These are phyloP conservation scores for Aspergillus tamarii DNA, from an alignment of 2,329 filamentous ascomycete species.

Conservation along the genomic window DNA sequence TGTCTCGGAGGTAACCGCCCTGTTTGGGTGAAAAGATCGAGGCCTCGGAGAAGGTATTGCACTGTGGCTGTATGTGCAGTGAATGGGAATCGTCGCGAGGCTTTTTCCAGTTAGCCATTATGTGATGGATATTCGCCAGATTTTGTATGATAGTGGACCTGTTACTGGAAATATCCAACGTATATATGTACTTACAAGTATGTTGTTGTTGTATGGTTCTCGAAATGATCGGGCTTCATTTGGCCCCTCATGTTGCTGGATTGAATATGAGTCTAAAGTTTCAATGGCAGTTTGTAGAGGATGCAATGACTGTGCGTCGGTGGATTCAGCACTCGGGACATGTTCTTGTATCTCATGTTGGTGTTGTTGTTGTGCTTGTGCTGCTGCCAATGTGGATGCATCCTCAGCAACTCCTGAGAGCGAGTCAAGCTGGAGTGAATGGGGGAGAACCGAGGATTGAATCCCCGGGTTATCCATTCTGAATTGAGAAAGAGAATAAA, in stretches of 20 bases:
- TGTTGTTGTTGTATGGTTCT: constrained; percentile 19
- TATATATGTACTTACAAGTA: constrained; percentile 14
- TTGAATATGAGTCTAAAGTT: constrained; percentile 23
- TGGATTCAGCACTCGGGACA: constrained; percentile 20
- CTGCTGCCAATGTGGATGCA: constrained; percentile 23
- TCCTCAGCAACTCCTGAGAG: constrained; percentile 30
- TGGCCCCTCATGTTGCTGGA: constrained; percentile 17
- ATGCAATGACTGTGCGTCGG: constrained; percentile 32
- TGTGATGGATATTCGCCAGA: background rate
- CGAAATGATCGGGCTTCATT: constrained; percentile 19
- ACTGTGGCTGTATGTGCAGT: constrained; percentile 22
- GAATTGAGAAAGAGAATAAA: background rate
- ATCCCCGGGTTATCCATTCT: constrained; percentile 31
- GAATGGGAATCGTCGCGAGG: constrained; percentile 19
- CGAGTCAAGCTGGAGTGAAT: constrained; percentile 24
- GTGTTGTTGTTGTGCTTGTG: constrained; percentile 10
- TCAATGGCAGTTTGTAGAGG: constrained; percentile 30
- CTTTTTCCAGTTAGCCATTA: constrained; percentile 8
- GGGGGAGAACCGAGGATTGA: constrained; percentile 24
- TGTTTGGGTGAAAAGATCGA: constrained; percentile 28
- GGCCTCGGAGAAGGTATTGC: constrained; percentile 16
- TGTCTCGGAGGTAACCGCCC: constrained; percentile 32
- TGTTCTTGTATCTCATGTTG: constrained; percentile 21
- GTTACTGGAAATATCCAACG: background rate
- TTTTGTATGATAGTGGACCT: constrained; percentile 4